These are phyloP conservation scores for Calonectria pseudoreteaudii DNA, from an alignment of 2,329 filamentous ascomycete genomes.

Conservation along the genomic window DNA sequence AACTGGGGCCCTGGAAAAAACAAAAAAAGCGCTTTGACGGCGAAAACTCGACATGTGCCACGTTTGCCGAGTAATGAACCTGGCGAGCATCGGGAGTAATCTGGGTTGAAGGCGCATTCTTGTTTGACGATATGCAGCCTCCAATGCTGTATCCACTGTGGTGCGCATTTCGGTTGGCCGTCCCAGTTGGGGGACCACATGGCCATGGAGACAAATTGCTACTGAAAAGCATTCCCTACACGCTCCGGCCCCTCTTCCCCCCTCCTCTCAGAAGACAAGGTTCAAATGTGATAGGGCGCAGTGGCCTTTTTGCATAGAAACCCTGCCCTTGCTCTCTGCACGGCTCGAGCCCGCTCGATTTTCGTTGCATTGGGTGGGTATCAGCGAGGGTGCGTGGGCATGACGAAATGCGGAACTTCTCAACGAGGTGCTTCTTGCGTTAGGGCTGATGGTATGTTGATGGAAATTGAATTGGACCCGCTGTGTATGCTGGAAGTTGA, in stretches of 20 bases:
- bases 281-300: constrained; percentile 20
- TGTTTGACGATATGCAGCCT: not conserved
- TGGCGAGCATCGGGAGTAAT: not conserved
- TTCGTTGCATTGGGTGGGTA: not conserved
- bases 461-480: not conserved
- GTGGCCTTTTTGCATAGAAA: constrained; percentile 5
- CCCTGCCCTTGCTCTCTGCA: not conserved
- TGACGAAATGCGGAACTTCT: not conserved
- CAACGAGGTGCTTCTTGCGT: not conserved
- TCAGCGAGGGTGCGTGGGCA: not conserved
- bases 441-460: not conserved
- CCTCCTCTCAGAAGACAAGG: not conserved
- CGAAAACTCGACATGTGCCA: not conserved
- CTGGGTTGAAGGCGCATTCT: not conserved
- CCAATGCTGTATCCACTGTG: constrained; percentile 9
- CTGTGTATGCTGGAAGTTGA: not conserved
- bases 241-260: not conserved
- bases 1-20: not conserved
- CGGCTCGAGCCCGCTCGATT: not conserved
- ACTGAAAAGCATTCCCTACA: constrained; percentile 2
- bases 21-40: not conserved
- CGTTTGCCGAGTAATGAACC: not conserved
- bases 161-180: constrained; percentile 2
- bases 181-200: constrained; percentile 16
- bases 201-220: not conserved